Evolutionary conservation across 108 stramenopile species (phyloP).

Genomic region (Cyclostephanos invisitatus): DNA sequence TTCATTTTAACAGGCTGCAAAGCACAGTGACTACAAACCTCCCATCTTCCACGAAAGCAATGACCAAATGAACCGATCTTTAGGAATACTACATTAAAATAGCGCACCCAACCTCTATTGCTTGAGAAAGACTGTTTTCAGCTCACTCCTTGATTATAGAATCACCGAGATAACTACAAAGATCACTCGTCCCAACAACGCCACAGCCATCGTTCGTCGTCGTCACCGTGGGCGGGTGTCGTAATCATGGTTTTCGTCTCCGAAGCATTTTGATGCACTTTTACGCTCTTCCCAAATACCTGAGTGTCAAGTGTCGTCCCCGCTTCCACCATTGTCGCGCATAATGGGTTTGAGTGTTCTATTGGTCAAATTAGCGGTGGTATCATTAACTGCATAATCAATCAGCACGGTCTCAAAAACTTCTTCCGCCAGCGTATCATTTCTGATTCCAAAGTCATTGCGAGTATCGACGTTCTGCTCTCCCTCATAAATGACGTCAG

Average conservation of each 20-base stretch:
- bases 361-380: background rate
- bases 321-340: background rate
- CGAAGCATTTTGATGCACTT: background rate
- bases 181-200: background rate
- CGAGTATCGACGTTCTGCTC: background rate
- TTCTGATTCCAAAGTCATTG: background rate
- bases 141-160: too few relatives aligned
- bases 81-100: too few relatives aligned
- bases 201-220: background rate
- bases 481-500: background rate
- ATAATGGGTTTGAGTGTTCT: too few relatives aligned
- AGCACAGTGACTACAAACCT: conserved; percentile 3
- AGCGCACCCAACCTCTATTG: too few relatives aligned
- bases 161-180: background rate
- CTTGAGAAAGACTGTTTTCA: too few relatives aligned
- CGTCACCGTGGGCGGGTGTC: background rate
- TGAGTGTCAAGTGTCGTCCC: background rate
- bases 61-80: background rate
- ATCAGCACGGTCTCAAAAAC: background rate
- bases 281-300: background rate
- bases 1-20: background rate
- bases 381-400: background rate
- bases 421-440: background rate
- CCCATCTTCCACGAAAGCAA: background rate
- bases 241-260: background rate